These are phyloP conservation scores for Trichoderma atrobrunneum DNA, from an alignment of 2,329 filamentous ascomycete species.

Conservation along the genomic window DNA sequence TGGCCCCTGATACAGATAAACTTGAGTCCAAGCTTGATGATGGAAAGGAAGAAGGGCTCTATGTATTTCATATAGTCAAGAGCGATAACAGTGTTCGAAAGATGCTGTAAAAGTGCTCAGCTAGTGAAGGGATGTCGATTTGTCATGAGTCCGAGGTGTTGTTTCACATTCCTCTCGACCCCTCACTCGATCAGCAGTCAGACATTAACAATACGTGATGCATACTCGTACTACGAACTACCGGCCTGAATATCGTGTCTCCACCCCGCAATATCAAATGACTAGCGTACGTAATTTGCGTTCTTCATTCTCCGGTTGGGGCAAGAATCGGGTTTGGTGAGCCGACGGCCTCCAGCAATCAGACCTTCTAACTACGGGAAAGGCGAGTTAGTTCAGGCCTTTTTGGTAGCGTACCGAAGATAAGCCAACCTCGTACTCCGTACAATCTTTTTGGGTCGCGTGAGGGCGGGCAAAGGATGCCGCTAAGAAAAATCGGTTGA, in stretches of 20 bases:
- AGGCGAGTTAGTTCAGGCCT: background rate
- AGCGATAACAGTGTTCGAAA: background rate
- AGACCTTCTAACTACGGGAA: background rate
- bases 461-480: constrained; percentile 1
- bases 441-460: background rate
- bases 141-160: background rate
- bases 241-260: background rate
- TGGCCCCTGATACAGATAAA: background rate
- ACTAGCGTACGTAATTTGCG: background rate
- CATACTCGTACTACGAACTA: background rate
- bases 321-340: background rate
- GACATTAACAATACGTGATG: background rate
- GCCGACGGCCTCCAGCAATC: background rate
- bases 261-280: constrained; percentile 7
- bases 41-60: background rate
- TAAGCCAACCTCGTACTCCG: background rate
- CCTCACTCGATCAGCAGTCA: background rate
- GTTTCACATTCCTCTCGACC: background rate
- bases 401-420: background rate
- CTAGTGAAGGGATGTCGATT: background rate
- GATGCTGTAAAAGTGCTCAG: background rate
- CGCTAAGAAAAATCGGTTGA: background rate
- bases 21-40: background rate
- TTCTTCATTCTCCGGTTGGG: background rate
- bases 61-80: background rate